These are phyloP conservation scores for Pleodorina starrii DNA, from an alignment of 139 green algal genomes.

Conservation along the genomic window DNA sequence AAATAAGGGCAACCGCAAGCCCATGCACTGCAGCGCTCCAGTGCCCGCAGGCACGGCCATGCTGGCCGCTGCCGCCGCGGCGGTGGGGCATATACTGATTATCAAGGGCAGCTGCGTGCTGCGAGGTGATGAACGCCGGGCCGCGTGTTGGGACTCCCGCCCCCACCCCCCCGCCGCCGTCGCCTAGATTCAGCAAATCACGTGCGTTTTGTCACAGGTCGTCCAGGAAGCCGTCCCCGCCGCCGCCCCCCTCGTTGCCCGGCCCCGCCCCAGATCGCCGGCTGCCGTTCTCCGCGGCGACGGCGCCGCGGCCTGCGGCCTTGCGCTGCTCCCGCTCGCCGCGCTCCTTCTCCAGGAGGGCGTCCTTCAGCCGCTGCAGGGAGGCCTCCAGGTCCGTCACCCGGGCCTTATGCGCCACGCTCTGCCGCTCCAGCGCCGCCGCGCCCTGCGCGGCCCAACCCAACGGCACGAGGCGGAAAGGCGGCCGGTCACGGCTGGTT, in stretches of 20 bases:
- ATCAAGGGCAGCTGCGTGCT: too few relatives aligned
- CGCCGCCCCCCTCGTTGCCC: not conserved
- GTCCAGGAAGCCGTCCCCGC: not conserved
- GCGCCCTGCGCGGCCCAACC: constrained; percentile 6
- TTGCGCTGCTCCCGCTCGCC: constrained; percentile 4
- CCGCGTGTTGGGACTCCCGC: too few relatives aligned
- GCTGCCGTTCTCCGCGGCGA: not conserved
- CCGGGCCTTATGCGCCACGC: not conserved
- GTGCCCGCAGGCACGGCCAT: too few relatives aligned
- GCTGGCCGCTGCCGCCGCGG: too few relatives aligned
- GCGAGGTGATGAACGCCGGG: too few relatives aligned
- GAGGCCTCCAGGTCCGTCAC: constrained; percentile 23
- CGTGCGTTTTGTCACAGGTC: not conserved
- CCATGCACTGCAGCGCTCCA: too few relatives aligned
- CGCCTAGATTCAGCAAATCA: too few relatives aligned
- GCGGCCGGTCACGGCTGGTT: too few relatives aligned
- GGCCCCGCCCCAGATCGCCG: not conserved
- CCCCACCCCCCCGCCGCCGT: too few relatives aligned
- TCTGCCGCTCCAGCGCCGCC: constrained; percentile 21
- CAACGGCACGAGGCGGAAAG: too few relatives aligned
- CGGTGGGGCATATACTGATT: too few relatives aligned
- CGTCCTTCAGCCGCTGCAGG: constrained; percentile 26
- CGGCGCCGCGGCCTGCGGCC: not conserved
- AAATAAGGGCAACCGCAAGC: too few relatives aligned
- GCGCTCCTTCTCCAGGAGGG: constrained; percentile 20